Base-by-base conservation (phyloP, 331 rosid genomes). In the Quercus lobata region DNA sequence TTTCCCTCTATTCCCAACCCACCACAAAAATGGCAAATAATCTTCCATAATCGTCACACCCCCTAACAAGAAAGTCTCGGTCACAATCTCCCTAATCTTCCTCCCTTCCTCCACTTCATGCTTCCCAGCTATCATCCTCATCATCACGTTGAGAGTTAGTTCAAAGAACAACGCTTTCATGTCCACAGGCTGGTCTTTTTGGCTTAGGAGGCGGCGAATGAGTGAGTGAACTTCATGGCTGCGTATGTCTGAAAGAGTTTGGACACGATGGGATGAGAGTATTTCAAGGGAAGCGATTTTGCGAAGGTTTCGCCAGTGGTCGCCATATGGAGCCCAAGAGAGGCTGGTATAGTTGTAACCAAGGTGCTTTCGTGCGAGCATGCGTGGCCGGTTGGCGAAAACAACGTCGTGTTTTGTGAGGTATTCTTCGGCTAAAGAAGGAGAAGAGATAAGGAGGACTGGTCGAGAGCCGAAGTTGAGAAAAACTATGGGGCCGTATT, bases 381-480 rank as follows among this genome's bases (percentile, higher is more conserved):
- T n/a, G 49, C 76, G 82, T 22, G 76, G 82, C 5, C 76, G 71
- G 76, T 78, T 78, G 49, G 82, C 82, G 60, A 78, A 78, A 1
- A 57, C 32, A 61, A 71, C 17, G 70, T 78, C 66, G 6, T 4
- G 11, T 22, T 2, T 58, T 14, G 32, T 4, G 6, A 58, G 1
- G 14, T 32, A 60, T 24, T 60, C 66, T 25, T 60, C 32, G 32
- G 66, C 66, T 24, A 29, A 15, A 1, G 76, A 71, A n/a, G 76
- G 82, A 15, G 82, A 69, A 19, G 82, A 78, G 44, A 78, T 58
- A 27, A 78, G 18, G 5, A 78, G 53, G 16, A 78, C 82, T 7
- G 62, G 71, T 0, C 76, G 70, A 56, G 32, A 71, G 17, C 76
- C 82, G 27, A 78, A 41, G 0, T 15, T 34, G 32, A 81, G 85